A percentile compares a stretch with the other conserved stretches of the same genome.
Evolutionary conservation across 441 rosid genomes (phyloP).

Genomic region (Aquilaria agallochum): DNA sequence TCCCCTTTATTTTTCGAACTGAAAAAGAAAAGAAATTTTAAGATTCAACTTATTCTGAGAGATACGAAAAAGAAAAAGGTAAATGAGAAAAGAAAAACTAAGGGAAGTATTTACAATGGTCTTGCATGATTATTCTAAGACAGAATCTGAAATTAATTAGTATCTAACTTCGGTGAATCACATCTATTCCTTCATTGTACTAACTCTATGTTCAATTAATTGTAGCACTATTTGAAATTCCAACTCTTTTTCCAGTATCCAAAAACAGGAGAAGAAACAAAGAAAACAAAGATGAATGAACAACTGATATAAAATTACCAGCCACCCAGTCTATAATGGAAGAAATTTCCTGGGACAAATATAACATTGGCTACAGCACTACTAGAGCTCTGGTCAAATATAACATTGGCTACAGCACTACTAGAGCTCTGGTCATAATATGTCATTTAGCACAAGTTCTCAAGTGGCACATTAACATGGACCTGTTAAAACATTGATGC

Average conservation of each 20-base stretch:
- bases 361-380: no score
- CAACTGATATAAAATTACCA: background rate
- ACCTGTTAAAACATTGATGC: no score
- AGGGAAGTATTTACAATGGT: no score
- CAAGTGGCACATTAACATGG: no score
- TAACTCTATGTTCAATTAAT: background rate
- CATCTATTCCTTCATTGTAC: background rate
- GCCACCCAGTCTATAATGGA: conserved; percentile 21
- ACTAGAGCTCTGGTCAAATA: no score
- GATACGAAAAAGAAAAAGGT: background rate
- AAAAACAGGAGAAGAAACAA: background rate
- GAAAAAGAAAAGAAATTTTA: background rate
- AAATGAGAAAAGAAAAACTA: background rate
- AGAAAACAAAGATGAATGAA: background rate
- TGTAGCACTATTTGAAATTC: background rate
- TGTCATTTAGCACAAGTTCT: no score
- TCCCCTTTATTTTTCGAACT: background rate
- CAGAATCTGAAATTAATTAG: background rate
- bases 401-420: no score
- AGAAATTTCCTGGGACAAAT: conserved; percentile 4
- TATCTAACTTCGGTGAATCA: background rate
- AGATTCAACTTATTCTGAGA: background rate
- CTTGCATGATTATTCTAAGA: background rate
- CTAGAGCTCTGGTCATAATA: no score
- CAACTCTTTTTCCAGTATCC: conserved; percentile 1